Evolutionary conservation across 306 rosid species (phyloP).

Genomic region (Cucurbita pepo): DNA sequence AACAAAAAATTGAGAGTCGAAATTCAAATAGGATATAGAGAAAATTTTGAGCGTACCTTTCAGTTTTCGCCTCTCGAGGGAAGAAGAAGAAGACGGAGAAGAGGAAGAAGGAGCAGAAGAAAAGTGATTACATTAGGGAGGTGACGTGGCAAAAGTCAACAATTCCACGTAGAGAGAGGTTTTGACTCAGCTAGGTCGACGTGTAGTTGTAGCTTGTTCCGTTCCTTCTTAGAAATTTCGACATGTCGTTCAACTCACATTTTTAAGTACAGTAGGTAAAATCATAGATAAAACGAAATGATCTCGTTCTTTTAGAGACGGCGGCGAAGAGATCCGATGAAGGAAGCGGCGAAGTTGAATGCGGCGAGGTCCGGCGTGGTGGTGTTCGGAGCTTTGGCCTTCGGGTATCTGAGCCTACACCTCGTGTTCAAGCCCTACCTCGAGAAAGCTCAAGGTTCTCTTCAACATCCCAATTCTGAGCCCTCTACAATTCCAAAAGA

Average conservation of each 20-base stretch:
- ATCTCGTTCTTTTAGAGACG: background rate
- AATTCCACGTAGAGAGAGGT: background rate
- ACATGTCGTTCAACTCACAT: background rate
- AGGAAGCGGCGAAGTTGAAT: constrained; percentile 31
- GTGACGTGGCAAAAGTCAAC: background rate
- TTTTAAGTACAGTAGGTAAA: background rate
- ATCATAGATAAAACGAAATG: background rate
- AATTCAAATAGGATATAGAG: background rate
- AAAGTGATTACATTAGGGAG: background rate
- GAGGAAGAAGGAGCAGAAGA: background rate
- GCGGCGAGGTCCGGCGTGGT: constrained; percentile 67
- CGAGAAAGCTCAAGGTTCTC: constrained; percentile 41
- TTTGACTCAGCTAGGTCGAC: background rate
- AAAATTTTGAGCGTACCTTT: background rate
- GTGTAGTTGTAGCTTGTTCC: background rate
- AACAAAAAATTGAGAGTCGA: background rate
- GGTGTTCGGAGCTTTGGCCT: constrained; percentile 75
- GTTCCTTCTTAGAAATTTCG: background rate
- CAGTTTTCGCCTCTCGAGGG: background rate
- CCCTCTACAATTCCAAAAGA: constrained; percentile 16
- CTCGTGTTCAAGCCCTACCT: constrained; percentile 70
- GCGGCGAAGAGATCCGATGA: constrained; percentile 11
- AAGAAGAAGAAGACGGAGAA: background rate
- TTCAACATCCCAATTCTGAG: constrained; percentile 19
- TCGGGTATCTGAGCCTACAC: constrained; percentile 58